Percentiles rank a stretch among this genome's conserved stretches.
phyloP scores from a whole-genome alignment of 208 protist species.

The Acanthamoeba lenticulata region DNA sequence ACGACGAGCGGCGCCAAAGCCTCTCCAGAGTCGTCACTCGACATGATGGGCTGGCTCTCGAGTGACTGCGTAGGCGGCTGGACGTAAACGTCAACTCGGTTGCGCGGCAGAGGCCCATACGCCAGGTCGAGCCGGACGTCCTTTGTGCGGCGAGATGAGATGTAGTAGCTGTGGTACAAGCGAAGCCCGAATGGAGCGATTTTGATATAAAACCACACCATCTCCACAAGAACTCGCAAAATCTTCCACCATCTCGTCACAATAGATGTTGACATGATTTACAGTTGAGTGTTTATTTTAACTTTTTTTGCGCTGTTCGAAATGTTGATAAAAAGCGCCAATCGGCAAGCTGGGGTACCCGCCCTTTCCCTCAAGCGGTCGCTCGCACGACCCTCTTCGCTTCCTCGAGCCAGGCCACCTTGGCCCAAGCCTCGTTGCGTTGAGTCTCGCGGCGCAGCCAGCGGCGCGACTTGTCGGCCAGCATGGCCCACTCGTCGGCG shows the following conservation, averaged over 20 bases:
- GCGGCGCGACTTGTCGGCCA: conserved; percentile 51
- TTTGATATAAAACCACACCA: neutral
- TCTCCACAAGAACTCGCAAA: neutral
- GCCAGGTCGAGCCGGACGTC: neutral
- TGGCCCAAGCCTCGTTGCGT: neutral
- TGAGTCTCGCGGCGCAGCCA: neutral
- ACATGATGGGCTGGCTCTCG: neutral
- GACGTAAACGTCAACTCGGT: neutral
- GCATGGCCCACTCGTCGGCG: conserved; percentile 39
- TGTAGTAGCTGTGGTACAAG: conserved; percentile 41
- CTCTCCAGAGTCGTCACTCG: too few species aligned
- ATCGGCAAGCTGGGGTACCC: too few species aligned
- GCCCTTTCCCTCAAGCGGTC: too few species aligned
- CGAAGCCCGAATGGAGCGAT: neutral
- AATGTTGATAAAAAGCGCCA: too few species aligned
- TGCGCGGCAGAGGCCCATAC: conserved; percentile 13
- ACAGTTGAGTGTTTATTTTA: neutral
- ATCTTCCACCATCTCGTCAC: neutral
- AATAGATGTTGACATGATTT: neutral
- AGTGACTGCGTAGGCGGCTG: too few species aligned
- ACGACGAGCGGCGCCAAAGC: neutral
- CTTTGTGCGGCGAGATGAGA: neutral
- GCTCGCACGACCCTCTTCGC: neutral
- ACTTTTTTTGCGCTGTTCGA: neutral
- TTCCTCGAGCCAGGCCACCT: neutral